Conservation (phyloP, 371 early-diverging fungal species). For the Rhizopus delemar region DNA sequence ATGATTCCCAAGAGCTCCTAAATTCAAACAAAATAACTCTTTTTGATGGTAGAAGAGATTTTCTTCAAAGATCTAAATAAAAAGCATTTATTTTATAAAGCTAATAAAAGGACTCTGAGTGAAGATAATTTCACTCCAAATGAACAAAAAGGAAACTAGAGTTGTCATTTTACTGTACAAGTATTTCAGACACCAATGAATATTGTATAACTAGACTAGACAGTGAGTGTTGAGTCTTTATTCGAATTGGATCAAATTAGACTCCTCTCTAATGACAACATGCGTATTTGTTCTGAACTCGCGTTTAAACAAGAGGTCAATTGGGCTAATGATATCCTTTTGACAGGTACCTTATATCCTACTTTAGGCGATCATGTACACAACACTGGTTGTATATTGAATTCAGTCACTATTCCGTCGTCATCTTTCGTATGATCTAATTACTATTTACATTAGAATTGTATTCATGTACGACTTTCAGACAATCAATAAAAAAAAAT, state of each 20-base stretch:
- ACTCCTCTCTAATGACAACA: slow-evolving; percentile 44
- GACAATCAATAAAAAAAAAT: slow-evolving; percentile 18
- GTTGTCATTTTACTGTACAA: background rate
- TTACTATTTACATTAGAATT: background rate
- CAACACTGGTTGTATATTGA: slow-evolving; percentile 63
- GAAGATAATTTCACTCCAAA: background rate
- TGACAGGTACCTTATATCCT: slow-evolving; percentile 61
- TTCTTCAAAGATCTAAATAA: too few relatives aligned
- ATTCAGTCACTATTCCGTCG: slow-evolving; percentile 42
- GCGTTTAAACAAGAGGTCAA: slow-evolving; percentile 69
- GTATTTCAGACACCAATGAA: too few relatives aligned
- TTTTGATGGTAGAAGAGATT: too few relatives aligned
- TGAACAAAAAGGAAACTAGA: background rate
- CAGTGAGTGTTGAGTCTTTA: slow-evolving; percentile 59
- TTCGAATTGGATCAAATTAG: slow-evolving; percentile 65
- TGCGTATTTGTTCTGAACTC: slow-evolving; percentile 62
- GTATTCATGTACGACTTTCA: background rate
- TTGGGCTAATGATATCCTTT: slow-evolving; percentile 73
- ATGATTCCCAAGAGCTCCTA: too few relatives aligned
- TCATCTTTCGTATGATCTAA: slow-evolving; percentile 29
- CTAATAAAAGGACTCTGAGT: background rate
- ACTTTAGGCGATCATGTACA: slow-evolving; percentile 24
- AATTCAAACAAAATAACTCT: too few relatives aligned
- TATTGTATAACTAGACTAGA: slow-evolving; percentile 35
- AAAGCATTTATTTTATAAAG: too few relatives aligned